Conservation (phyloP, 768 basidiomycete species). For the Mycena polygramma region DNA sequence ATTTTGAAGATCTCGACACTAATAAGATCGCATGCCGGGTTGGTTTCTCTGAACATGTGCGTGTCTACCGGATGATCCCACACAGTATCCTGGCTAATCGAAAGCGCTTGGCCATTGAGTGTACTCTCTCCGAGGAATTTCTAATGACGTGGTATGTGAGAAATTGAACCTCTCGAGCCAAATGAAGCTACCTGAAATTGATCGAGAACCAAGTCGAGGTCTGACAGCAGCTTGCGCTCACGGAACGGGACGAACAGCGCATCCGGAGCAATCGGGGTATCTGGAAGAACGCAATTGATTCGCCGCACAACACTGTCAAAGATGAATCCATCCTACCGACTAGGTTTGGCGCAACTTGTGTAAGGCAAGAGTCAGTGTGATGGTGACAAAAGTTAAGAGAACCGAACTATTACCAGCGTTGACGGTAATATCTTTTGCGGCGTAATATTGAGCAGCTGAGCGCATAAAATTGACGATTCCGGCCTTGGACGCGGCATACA, state of each 20-base stretch:
- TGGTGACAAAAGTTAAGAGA: neutral
- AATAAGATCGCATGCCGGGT: conserved; percentile 34
- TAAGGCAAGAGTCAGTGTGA: neutral
- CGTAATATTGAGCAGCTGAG: conserved; percentile 36
- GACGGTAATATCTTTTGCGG: conserved; percentile 36
- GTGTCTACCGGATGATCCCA: conserved; percentile 36
- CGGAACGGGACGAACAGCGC: conserved; percentile 33
- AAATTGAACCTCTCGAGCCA: too few relatives aligned
- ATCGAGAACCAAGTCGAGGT: conserved; percentile 29
- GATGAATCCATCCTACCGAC: conserved; percentile 18
- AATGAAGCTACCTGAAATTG: conserved; percentile 30
- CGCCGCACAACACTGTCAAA: neutral
- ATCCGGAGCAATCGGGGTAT: conserved; percentile 34
- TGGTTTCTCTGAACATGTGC: conserved; percentile 31
- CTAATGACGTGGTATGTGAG: neutral
- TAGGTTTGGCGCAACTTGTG: conserved; percentile 33
- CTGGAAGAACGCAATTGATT: neutral
- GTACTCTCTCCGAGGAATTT: conserved; percentile 35
- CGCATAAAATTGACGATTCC: conserved; percentile 39
- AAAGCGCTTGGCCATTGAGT: conserved; percentile 34
- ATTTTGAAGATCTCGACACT: conserved; percentile 36
- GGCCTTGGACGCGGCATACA: conserved; percentile 40
- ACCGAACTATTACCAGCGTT: conserved; percentile 29
- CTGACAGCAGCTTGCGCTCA: conserved; percentile 28
- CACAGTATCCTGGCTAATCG: conserved; percentile 31